phyloP scores from a whole-genome alignment of 768 basidiomycete genomes.

The Boletus rubropictus region DNA sequence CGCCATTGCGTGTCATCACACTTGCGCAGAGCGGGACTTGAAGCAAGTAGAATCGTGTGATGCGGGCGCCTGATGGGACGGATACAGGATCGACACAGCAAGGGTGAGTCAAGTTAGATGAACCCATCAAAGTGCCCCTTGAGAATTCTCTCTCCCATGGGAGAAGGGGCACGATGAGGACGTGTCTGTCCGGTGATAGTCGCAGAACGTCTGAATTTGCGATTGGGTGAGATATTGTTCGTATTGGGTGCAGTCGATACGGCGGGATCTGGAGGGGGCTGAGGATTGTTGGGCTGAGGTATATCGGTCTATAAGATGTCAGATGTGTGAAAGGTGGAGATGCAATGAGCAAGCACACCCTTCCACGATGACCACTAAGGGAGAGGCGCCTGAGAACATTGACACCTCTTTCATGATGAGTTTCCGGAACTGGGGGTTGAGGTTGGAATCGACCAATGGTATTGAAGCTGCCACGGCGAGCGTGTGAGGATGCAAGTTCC shows the following conservation, averaged over 20 bases:
- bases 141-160: conserved; percentile 87
- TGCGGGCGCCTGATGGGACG: not conserved
- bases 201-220: conserved; percentile 50
- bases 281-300: conserved; percentile 31
- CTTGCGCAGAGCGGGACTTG: not conserved
- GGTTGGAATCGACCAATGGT: conserved; percentile 48
- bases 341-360: conserved; percentile 38
- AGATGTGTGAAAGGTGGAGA: not conserved
- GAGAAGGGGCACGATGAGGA: conserved; percentile 67
- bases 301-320: conserved; percentile 13
- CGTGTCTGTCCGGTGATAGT: conserved; percentile 46
- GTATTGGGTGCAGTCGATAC: conserved; percentile 26
- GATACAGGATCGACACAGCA: not conserved
- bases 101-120: conserved; percentile 42
- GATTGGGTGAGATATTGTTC: conserved; percentile 22
- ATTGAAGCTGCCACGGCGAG: conserved; percentile 63
- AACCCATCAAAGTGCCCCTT: conserved; percentile 91
- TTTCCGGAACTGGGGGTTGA: conserved; percentile 39
- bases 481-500: conserved; percentile 41
- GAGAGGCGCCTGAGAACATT: conserved; percentile 73
- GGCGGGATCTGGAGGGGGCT: conserved; percentile 49
- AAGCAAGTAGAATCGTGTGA: conserved; percentile 5
- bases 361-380: conserved; percentile 51
- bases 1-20: conserved; percentile 8
- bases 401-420: conserved; percentile 58